Evolutionary conservation across 129 eudicot species (phyloP).

Genomic region (Flaveria ramosissima): DNA sequence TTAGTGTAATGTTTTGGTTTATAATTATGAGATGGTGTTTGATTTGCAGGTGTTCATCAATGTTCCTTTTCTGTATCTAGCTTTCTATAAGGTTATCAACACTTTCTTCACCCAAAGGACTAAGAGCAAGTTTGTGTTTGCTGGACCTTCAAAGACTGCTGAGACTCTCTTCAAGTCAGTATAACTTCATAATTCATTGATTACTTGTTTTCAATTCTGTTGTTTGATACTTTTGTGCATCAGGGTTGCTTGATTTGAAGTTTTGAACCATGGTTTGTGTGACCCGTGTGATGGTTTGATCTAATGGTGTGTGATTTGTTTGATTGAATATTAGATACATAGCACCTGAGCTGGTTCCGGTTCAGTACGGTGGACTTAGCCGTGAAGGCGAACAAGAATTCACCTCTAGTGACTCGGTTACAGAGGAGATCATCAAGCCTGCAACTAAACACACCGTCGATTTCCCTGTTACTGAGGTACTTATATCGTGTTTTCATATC

Average conservation of each 20-base stretch:
- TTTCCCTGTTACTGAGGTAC: conserved; percentile 67
- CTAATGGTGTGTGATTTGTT: background rate
- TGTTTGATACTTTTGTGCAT: background rate
- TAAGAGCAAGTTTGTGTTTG: conserved; percentile 95
- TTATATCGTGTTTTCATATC: background rate
- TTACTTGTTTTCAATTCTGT: conserved; percentile 5
- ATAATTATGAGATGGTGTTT: background rate
- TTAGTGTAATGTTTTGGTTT: background rate
- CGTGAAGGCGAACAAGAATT: conserved; percentile 74
- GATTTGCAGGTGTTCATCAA: conserved; percentile 73
- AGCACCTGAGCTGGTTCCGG: conserved; percentile 86
- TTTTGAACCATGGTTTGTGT: no score
- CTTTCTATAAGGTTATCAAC: conserved; percentile 78
- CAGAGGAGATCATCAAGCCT: conserved; percentile 66
- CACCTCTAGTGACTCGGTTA: conserved; percentile 56
- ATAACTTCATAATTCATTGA: background rate
- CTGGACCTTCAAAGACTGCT: conserved; percentile 83
- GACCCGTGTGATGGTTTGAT: background rate
- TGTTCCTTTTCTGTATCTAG: conserved; percentile 86
- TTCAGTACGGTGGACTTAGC: conserved; percentile 91
- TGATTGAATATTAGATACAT: conserved; percentile 55
- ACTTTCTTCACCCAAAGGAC: conserved; percentile 87
- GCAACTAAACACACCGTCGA: conserved; percentile 65
- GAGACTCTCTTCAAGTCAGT: conserved; percentile 88
- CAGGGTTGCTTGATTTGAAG: background rate